phyloP scores from a whole-genome alignment of 176 grass and related monocot species.

The Triticum urartu region DNA sequence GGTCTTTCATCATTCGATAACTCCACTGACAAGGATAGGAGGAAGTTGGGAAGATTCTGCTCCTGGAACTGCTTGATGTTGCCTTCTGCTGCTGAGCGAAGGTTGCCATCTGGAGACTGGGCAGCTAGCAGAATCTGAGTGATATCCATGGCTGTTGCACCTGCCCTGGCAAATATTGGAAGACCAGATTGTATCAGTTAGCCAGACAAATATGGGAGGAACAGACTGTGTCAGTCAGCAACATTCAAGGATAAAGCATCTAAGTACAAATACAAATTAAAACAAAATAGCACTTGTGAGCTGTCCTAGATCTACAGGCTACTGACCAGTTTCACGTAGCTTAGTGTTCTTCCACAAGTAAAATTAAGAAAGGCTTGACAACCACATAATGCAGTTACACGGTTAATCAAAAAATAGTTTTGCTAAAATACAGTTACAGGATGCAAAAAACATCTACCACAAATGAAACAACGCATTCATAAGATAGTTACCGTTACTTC shows the following conservation, averaged over 20 bases:
- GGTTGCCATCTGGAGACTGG: constrained; percentile 70
- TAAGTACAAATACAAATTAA: not conserved
- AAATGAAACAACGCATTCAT: not conserved
- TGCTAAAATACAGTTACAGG: not conserved
- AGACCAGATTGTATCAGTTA: not conserved
- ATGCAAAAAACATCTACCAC: not conserved
- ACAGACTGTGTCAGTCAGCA: not conserved
- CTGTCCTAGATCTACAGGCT: not conserved
- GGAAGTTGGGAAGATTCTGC: constrained; percentile 81
- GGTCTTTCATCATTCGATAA: constrained; percentile 67
- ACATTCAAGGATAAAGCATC: not conserved
- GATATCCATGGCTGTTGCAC: constrained; percentile 64
- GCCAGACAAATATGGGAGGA: constrained; percentile 9
- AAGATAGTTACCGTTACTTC: not conserved
- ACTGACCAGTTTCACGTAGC: not conserved
- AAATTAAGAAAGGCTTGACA: not conserved
- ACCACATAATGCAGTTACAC: not conserved
- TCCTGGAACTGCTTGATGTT: constrained; percentile 89
- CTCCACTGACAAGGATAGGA: constrained; percentile 74
- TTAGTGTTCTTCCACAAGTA: not conserved
- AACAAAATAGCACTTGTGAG: not conserved
- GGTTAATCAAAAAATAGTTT: not conserved
- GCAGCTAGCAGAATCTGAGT: constrained; percentile 69
- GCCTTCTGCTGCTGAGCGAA: constrained; percentile 58
- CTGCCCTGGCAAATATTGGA: constrained; percentile 26